These are phyloP conservation scores for Andrographis paniculata DNA, from an alignment of 305 asterid species.

Conservation along the genomic window DNA sequence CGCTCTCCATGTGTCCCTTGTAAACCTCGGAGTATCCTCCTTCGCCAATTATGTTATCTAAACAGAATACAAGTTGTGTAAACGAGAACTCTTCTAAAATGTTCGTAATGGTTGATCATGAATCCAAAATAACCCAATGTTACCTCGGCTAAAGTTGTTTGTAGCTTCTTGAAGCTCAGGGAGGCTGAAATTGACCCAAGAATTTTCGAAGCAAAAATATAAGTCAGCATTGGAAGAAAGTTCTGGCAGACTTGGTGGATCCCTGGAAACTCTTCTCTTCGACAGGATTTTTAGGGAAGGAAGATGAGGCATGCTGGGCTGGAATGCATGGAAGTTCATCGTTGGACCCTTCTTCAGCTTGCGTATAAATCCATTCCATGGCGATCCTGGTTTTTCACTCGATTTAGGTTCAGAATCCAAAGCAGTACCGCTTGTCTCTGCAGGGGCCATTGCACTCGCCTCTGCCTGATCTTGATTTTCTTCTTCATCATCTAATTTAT, in stretches of 20 bases:
- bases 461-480: slow-evolving; percentile 22
- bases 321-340: slow-evolving; percentile 47
- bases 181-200: slow-evolving; percentile 80
- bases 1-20: slow-evolving; percentile 71
- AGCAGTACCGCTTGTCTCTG: neutral
- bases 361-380: slow-evolving; percentile 27
- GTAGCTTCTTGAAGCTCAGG: slow-evolving; percentile 62
- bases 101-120: neutral
- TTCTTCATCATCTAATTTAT: slow-evolving; percentile 14
- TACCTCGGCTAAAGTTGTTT: slow-evolving; percentile 53
- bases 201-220: slow-evolving; percentile 60
- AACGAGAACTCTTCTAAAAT: neutral
- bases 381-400: slow-evolving; percentile 3
- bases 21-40: slow-evolving; percentile 94
- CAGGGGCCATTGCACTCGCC: slow-evolving; percentile 4
- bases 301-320: slow-evolving; percentile 58
- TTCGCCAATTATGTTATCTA: slow-evolving; percentile 76
- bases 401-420: slow-evolving; percentile 18
- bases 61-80: slow-evolving; percentile 4
- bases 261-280: slow-evolving; percentile 37
- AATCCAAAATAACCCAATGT: neutral
- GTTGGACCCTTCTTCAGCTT: slow-evolving; percentile 48
- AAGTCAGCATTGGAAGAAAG: slow-evolving; percentile 52
- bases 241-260: slow-evolving; percentile 45
- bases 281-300: slow-evolving; percentile 65